Conservation (phyloP, 257 asterid genomes). For the Paulownia fortunei region DNA sequence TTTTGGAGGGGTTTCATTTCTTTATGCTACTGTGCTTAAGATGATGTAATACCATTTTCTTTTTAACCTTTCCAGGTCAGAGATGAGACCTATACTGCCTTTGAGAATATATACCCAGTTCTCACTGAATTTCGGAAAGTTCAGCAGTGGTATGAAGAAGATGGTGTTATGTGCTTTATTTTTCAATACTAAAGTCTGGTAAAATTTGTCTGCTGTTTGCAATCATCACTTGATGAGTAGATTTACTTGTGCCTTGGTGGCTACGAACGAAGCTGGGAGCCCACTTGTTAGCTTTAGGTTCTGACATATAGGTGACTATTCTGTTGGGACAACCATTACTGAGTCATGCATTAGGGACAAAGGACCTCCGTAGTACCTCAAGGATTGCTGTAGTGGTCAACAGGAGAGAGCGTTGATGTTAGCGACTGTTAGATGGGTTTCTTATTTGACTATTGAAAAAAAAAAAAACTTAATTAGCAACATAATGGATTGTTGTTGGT, state of each 20-base stretch:
- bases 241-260: conserved; percentile 19
- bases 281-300: background rate
- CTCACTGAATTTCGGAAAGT: conserved; percentile 89
- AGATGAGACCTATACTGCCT: conserved; percentile 88
- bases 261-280: background rate
- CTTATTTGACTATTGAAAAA: background rate
- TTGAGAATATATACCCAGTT: conserved; percentile 93
- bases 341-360: background rate
- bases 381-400: background rate
- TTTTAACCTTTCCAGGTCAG: conserved; percentile 62
- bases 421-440: background rate
- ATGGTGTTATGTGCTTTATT: conserved; percentile 18
- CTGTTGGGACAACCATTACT: background rate
- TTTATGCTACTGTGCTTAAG: background rate
- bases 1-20: background rate
- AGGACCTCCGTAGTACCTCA: background rate
- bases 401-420: background rate
- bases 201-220: conserved; percentile 3
- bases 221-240: conserved; percentile 12
- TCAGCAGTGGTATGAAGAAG: conserved; percentile 77
- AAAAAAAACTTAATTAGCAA: too few species aligned
- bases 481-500: background rate
- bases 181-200: conserved; percentile 19
- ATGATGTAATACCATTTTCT: background rate
- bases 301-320: too few species aligned